phyloP scores from a whole-genome alignment of 139 green algal species.

The Chlamydomonas applanata region DNA sequence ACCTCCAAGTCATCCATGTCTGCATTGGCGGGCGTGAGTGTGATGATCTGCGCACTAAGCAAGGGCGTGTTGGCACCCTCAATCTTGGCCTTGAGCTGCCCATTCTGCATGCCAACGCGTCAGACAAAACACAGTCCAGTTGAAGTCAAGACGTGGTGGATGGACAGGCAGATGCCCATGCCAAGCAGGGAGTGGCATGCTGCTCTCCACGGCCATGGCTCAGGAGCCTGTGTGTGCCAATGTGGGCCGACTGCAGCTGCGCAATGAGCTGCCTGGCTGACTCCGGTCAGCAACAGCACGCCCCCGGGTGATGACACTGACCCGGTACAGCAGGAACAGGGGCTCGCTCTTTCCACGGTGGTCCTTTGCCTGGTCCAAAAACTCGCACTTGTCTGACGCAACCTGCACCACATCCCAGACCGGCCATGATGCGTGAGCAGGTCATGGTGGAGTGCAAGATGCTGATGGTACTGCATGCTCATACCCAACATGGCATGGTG shows the following conservation, averaged over 20 bases:
- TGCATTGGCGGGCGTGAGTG: slow-evolving; percentile 53
- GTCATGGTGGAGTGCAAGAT: too few relatives aligned
- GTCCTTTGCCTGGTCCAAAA: slow-evolving; percentile 41
- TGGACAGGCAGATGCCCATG: too few relatives aligned
- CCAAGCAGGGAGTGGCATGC: too few relatives aligned
- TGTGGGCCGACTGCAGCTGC: not conserved
- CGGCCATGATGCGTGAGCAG: not conserved
- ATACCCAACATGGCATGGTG: too few relatives aligned
- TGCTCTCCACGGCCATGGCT: too few relatives aligned
- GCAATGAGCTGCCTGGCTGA: too few relatives aligned
- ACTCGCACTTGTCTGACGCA: slow-evolving; percentile 10
- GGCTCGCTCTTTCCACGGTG: slow-evolving; percentile 56
- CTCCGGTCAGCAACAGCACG: too few relatives aligned
- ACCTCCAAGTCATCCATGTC: slow-evolving; percentile 65
- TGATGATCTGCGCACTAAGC: slow-evolving; percentile 37
- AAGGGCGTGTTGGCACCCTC: slow-evolving; percentile 55
- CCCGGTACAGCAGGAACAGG: slow-evolving; percentile 64
- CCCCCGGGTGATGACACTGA: slow-evolving; percentile 13
- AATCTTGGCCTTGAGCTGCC: slow-evolving; percentile 53
- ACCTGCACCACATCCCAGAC: not conserved
- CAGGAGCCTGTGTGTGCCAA: not conserved
- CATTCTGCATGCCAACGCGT: slow-evolving; percentile 49
- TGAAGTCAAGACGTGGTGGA: not conserved
- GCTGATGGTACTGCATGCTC: too few relatives aligned
- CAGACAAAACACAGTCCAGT: not conserved